Base-by-base conservation (phyloP, 2,329 filamentous ascomycete species). In the Hymenoscyphus repandus region DNA sequence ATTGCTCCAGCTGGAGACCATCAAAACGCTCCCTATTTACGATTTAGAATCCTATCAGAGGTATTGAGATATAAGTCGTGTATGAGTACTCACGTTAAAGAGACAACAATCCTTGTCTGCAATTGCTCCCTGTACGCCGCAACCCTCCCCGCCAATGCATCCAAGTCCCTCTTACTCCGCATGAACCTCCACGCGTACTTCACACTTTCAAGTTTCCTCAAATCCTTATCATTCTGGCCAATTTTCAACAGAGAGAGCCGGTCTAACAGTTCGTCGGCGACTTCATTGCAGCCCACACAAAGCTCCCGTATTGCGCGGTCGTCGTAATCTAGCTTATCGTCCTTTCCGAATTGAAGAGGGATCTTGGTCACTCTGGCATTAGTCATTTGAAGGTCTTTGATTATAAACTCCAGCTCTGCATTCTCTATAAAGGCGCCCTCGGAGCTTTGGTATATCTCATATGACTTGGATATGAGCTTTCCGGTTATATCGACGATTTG, bases 221-320 rank as follows among this genome's bases (percentile, higher is more conserved):
- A 20, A 5, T 3, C 34, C 4, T 5, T 11, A 34, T 42, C 39
- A 13, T 31, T 30, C 12, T 27, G n/a, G 15, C 31, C 33, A 17
- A 37, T 2, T 36, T 49, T 49, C 38, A 49, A 42, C 15, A 34
- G 31, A 7, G 27, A 38, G 9, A 49, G 37, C 9, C 47, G 22
- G 18, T 22, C 38, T 17, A 49, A 18, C 5, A 49, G n/a, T 30
- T 49, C 47, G 22, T 49, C 31, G 13, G 38, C 38, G 9, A 47
- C 36, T 41, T 46, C 37, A 33, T 46, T 50, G n/a, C 42, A 50
- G 20, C 36, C 33, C 32, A 18, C 15, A 9, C 45, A 48, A 17
- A 51, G 53, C 15, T 39, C 27, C 17, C 45, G 33, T 17, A 47
- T 31, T 1, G 47, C 47, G 5, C n/a, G 13, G 27, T 47, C 44